A percentile compares a stretch with the other conserved stretches of the same genome.
Evolutionary conservation across 108 stramenopile genomes (phyloP).

Genomic region (Seminavis robusta): DNA sequence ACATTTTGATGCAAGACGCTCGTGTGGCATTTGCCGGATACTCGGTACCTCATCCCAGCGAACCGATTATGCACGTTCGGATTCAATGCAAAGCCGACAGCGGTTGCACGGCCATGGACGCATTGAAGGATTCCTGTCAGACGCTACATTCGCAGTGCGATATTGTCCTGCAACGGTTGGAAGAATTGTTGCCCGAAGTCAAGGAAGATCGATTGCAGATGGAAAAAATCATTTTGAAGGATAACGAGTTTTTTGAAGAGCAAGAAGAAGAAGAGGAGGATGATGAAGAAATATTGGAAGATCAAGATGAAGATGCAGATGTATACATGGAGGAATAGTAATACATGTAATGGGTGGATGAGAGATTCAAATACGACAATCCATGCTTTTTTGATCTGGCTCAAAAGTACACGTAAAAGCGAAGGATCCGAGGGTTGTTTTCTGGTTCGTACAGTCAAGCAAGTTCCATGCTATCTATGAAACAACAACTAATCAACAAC

Average conservation of each 20-base stretch:
- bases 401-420: too few species aligned
- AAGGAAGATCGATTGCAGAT: constrained; percentile 58
- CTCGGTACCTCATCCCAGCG: constrained; percentile 94
- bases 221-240: constrained; percentile 52
- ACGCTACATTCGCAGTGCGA: constrained; percentile 71
- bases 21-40: constrained; percentile 90
- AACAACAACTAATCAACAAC: too few species aligned
- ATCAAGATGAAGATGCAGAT: too few species aligned
- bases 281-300: too few species aligned
- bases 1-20: constrained; percentile 67
- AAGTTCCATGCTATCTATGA: too few species aligned
- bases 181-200: constrained; percentile 63
- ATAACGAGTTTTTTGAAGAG: constrained; percentile 36
- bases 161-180: constrained; percentile 59
- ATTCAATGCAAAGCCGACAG: constrained; percentile 68
- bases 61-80: constrained; percentile 92
- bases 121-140: constrained; percentile 67
- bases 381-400: too few species aligned
- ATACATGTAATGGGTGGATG: too few species aligned
- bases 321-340: too few species aligned
- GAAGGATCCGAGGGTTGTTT: too few species aligned
- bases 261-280: constrained; percentile 40
- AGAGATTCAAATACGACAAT: too few species aligned
- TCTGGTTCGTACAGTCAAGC: too few species aligned
- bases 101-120: constrained; percentile 49